Base-by-base conservation (phyloP, 2,329 filamentous ascomycete genomes). In the Phyllosticta citriasiana region DNA sequence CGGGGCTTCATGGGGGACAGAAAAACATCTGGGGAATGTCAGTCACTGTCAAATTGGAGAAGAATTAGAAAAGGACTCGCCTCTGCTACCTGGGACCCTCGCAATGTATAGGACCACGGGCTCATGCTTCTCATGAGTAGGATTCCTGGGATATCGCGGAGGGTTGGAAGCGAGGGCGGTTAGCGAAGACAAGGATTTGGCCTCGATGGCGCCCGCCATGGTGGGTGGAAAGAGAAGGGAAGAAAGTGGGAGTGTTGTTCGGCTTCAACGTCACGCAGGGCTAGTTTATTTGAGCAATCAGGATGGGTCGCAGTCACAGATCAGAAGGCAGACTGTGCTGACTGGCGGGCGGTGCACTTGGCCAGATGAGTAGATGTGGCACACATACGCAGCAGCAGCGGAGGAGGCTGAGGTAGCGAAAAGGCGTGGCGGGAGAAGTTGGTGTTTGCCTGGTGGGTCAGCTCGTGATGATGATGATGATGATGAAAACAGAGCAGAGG, bases 1-100 rank as follows among this genome's bases (percentile, higher is more conserved):
- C 89, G 86, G 1, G 94, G 94, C 71, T 96, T 96, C 64, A 94
- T 82, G 0, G 94, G 89, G 1, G 93, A 95, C 54, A 99, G 84
- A 67, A 97, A 95, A 62, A 97, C 83, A 80, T 97, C 93, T 94
- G 55, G 12, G 22, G 24, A 25, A 57, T 55, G 59, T 66, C 56
- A 60, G 56, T 57, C n/a, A 24, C 26, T 27, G n/a, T 27, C 3
- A 63, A 66, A 61, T 55, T 52, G 59, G 22, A 69, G 63, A 65
- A 66, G 57, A 9, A 57, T 19, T 30, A 8, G 52, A 26, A 26
- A 25, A 22, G 25, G 22, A 55, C 60, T 54, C 30, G 52, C 91
- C 90, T 86, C 86, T 85, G 65, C 89, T 96, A 24, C 93, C 93
- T 1, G 94, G 94, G 0, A 99, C 93, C 66, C 93, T 82, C 40